phyloP scores from a whole-genome alignment of 345 rosid genomes.

The Gossypium raimondii region DNA sequence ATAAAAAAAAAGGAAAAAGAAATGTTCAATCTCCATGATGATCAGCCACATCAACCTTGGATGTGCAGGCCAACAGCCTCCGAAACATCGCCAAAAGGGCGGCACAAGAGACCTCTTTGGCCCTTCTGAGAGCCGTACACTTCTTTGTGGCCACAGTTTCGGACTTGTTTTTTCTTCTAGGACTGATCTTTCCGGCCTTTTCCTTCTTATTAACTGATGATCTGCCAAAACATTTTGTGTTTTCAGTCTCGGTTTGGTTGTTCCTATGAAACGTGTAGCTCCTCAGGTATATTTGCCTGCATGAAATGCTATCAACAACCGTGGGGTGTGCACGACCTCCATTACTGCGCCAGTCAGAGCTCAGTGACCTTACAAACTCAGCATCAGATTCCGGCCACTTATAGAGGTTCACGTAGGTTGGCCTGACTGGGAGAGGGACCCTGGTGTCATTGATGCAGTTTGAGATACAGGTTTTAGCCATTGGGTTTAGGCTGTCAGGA shows the following conservation, averaged over 20 bases:
- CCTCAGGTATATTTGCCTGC: conserved; percentile 77
- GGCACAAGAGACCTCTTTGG: conserved; percentile 48
- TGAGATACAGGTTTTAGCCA: conserved; percentile 78
- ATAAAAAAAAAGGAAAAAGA: neutral
- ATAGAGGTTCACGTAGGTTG: conserved; percentile 62
- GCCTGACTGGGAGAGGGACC: conserved; percentile 51
- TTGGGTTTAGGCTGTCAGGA: neutral
- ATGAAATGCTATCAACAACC: conserved; percentile 78
- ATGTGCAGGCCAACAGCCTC: conserved; percentile 51
- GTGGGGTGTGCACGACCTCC: conserved; percentile 26
- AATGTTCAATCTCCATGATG: conserved; percentile 3
- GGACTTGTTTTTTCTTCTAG: conserved; percentile 19
- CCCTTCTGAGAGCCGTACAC: conserved; percentile 46
- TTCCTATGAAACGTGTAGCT: conserved; percentile 76
- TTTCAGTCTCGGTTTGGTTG: conserved; percentile 34
- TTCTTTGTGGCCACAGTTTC: conserved; percentile 23
- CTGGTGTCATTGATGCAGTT: conserved; percentile 66
- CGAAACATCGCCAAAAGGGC: conserved; percentile 46
- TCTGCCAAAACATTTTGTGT: conserved; percentile 44
- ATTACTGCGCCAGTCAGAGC: conserved; percentile 25
- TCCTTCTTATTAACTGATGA: conserved; percentile 24
- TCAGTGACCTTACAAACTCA: conserved; percentile 53
- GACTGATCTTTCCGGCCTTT: conserved; percentile 4
- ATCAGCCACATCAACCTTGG: conserved; percentile 51
- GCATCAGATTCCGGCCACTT: conserved; percentile 81